These are phyloP conservation scores for Botrytis medusae DNA, from an alignment of 2,329 filamentous ascomycete species.

Conservation along the genomic window DNA sequence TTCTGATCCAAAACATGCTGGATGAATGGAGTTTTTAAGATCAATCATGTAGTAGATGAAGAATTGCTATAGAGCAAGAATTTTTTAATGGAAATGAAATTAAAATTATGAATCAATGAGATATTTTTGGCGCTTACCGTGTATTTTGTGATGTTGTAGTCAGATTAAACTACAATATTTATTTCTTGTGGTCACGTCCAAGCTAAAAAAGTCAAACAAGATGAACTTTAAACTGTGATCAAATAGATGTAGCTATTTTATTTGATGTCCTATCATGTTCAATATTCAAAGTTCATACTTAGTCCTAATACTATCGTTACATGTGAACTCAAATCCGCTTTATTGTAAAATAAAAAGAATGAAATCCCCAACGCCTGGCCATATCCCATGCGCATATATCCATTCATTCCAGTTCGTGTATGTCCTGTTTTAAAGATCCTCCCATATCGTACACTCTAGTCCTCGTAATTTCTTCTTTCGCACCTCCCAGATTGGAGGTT, in stretches of 20 bases:
- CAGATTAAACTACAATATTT: neutral
- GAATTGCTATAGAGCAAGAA: constrained; percentile 17
- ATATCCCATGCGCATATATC: neutral
- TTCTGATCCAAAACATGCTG: constrained; percentile 12
- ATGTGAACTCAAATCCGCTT: neutral
- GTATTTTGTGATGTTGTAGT: no score
- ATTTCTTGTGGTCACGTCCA: neutral
- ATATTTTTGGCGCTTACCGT: neutral
- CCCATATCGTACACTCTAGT: neutral
- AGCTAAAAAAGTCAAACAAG: neutral
- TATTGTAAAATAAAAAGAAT: neutral
- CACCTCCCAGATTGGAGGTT: no score
- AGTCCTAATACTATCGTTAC: neutral
- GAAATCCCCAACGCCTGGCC: neutral
- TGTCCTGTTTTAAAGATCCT: neutral
- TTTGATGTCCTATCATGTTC: neutral
- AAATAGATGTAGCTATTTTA: neutral
- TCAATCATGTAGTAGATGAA: constrained; percentile 14
- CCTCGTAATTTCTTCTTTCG: neutral
- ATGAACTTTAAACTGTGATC: neutral
- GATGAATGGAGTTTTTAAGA: constrained; percentile 19
- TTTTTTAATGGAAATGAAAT: constrained; percentile 20
- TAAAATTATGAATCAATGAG: neutral
- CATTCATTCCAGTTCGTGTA: neutral
- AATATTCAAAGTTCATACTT: neutral